Base-by-base conservation (phyloP, 148 eudicot genomes). In the Fallopia convolvulus region DNA sequence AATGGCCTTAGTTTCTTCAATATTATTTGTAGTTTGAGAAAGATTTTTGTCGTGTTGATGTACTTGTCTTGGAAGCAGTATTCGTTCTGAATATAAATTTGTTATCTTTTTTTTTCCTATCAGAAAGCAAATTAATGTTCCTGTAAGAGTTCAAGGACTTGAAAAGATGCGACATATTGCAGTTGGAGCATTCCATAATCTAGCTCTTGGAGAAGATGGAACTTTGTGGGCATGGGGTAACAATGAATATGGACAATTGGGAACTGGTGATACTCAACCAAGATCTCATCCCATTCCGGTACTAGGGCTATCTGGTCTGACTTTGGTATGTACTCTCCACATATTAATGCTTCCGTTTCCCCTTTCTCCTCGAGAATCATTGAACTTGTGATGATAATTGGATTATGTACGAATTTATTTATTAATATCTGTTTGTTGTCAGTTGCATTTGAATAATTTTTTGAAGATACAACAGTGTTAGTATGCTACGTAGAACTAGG, bases 231-330 rank as follows among this genome's bases (percentile, higher is more conserved):
- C 97, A 48, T 96, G 99, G 99, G 99, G 98, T 14, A 96, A 96
- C 80, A 96, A 96, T 81, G 99, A 96, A 80, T 96, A 96, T 79
- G 99, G 99, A 39, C 99, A 96, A 78, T 92, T 96, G 79, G 99
- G 99, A 79, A 96, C 98, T 5, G 99, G 98, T 48, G 99, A 96
- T 85, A 96, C 99, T 77, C 99, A 96, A 83, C 99, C 99, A 63
- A 86, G 98, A 86, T 93, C 99, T 74, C 97, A 91, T 80, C 99
- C 98, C 66, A 82, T 93, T 84, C 87, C 85, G 36, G 98, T 96
- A 23, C 92, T 93, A 79, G 98, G 97, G 58, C 87, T 96, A 33
- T 88, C 93, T 78, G 97, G 86, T 75, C 93, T 91, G 78, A 87
- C 85, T 58, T 78, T 96, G 98, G 98, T 96, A 80, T 36, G 58